Base-by-base conservation (phyloP, 2,329 filamentous ascomycete genomes). In the Pseudocercospora vitis region DNA sequence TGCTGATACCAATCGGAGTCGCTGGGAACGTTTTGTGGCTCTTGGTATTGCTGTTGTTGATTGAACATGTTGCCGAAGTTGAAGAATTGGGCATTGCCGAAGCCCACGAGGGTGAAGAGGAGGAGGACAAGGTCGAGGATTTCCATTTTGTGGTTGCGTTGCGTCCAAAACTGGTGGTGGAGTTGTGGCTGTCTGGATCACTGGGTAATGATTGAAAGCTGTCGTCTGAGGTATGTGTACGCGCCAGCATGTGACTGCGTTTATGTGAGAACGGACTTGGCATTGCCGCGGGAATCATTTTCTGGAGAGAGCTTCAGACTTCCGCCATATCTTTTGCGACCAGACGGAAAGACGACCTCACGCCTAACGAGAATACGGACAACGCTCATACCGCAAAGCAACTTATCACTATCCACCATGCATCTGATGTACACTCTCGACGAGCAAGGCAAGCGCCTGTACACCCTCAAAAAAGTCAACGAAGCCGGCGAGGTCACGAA, bases 31-130 rank as follows among this genome's bases (percentile, higher is more conserved):
- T 96, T 94, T 66, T 89, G 86, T 21, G 83, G 82, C 62, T 85
- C 79, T 52, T 83, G 81, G 40, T 80, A 77, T 37, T 81, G 78
- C 35, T 79, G 83, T 6, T 39, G 33, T 45, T 63, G 80, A 53
- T 82, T 81, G 71, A 99, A 97, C 89, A 97, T 96, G 66, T 97
- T 90, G 71, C 96, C 91, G 75, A 97, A 99, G 42, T 62, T 62
- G 81, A 99, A 96, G 69, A 97, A 97, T 74, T 97, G 92, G 8
- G 89, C 89, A 53, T 81, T 76, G 3, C 79, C 84, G 12, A 76
- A 65, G 2, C 79, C 83, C 12, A 76, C 65, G 26, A 82, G 73
- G 4, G 7, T 35, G 55, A 89, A 68, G 23, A 90, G 71, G 46
- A 88, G 74, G 12, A 90, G 69, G 32, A 65, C 49, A 26, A 71